A percentile compares a stretch with the other conserved stretches of the same genome.
phyloP scores from a whole-genome alignment of 2,329 filamentous ascomycete genomes.

The Aspergillus floridensis region DNA sequence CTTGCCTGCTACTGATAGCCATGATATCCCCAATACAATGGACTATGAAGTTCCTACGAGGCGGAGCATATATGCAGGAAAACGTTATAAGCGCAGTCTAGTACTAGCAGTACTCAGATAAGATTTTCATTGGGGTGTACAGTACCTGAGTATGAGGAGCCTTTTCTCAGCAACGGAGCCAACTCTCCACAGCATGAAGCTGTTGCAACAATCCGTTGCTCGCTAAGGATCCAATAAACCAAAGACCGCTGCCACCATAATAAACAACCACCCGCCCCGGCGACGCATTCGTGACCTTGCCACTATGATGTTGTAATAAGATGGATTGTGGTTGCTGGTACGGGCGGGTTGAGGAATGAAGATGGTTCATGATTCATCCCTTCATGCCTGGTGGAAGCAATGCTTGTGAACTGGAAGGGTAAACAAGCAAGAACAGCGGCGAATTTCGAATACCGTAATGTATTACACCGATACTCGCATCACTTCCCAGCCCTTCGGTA shows the following conservation, averaged over 20 bases:
- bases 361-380: constrained; percentile 1
- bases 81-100: background rate
- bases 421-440: background rate
- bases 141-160: background rate
- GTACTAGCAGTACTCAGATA: too few species aligned
- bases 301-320: background rate
- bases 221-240: background rate
- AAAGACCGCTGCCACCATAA: background rate
- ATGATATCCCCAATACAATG: background rate
- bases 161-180: background rate
- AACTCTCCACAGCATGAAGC: background rate
- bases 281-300: constrained; percentile 7
- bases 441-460: background rate
- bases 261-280: constrained; percentile 1
- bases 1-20: background rate
- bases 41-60: background rate
- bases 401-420: background rate
- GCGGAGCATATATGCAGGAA: background rate
- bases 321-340: background rate
- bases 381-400: constrained; percentile 5
- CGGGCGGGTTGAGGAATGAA: constrained; percentile 4
- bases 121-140: too few species aligned
- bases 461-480: background rate
- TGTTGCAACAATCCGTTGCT: background rate
- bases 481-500: background rate